phyloP scores from a whole-genome alignment of 805 yeast species.

The Kregervanrija delftensis region DNA sequence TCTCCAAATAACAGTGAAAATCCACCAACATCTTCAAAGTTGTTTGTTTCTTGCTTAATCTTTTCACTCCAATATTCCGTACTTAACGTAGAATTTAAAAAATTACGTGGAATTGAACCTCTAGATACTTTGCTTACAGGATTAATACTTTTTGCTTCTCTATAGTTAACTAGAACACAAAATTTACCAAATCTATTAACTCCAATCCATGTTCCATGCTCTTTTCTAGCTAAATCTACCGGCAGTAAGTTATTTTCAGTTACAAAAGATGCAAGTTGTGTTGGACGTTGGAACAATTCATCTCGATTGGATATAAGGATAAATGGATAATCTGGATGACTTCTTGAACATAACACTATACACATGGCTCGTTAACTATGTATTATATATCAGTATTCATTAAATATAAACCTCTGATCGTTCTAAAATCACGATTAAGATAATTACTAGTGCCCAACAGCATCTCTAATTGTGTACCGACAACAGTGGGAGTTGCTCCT shows the following conservation, averaged over 20 bases:
- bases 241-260: constrained; percentile 49
- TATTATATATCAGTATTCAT: no score
- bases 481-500: background rate
- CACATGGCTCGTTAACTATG: constrained; percentile 48
- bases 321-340: constrained; percentile 69
- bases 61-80: constrained; percentile 41
- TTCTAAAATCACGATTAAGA: no score
- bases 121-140: constrained; percentile 30
- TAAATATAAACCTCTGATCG: no score
- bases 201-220: constrained; percentile 92
- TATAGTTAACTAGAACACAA: constrained; percentile 70
- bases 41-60: constrained; percentile 21
- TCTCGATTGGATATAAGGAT: constrained; percentile 81
- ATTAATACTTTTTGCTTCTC: constrained; percentile 36
- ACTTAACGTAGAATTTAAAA: constrained; percentile 24
- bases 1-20: constrained; percentile 56
- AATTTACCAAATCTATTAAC: constrained; percentile 46
- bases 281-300: constrained; percentile 71
- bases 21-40: constrained; percentile 46
- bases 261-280: constrained; percentile 45
- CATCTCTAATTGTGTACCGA: background rate
- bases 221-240: constrained; percentile 60
- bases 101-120: constrained; percentile 38
- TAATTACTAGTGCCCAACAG: no score
- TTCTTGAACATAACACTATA: constrained; percentile 59